phyloP scores from a whole-genome alignment of 2,329 filamentous ascomycete species.

The Hypoxylon sp. region DNA sequence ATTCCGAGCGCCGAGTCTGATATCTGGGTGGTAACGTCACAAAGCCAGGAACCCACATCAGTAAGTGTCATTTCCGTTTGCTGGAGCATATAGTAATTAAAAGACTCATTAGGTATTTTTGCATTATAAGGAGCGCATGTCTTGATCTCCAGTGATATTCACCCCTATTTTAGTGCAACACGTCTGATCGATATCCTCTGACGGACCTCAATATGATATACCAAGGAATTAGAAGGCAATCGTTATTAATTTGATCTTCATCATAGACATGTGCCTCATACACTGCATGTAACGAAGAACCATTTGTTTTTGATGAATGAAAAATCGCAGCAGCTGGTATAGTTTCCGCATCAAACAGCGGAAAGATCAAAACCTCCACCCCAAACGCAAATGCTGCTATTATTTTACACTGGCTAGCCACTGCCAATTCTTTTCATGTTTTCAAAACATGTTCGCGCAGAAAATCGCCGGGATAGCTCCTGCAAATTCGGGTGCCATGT shows the following conservation, averaged over 20 bases:
- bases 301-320: background rate
- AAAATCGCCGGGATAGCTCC: background rate
- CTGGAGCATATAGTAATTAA: background rate
- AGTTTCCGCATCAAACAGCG: background rate
- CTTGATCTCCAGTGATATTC: background rate
- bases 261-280: background rate
- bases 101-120: background rate
- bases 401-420: conserved; percentile 14
- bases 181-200: background rate
- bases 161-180: background rate
- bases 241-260: conserved; percentile 4
- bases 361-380: background rate
- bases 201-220: background rate
- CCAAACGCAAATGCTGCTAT: conserved; percentile 4
- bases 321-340: conserved; percentile 5
- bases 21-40: background rate
- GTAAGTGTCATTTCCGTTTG: too few species aligned
- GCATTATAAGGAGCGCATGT: background rate
- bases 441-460: background rate
- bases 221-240: background rate
- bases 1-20: background rate
- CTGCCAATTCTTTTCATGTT: background rate
- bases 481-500: background rate
- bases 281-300: conserved; percentile 4
- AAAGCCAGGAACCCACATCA: background rate